Percentiles rank a stretch among this genome's conserved stretches.
Conservation (phyloP, 805 yeast species). For the Nakazawaea populi region DNA sequence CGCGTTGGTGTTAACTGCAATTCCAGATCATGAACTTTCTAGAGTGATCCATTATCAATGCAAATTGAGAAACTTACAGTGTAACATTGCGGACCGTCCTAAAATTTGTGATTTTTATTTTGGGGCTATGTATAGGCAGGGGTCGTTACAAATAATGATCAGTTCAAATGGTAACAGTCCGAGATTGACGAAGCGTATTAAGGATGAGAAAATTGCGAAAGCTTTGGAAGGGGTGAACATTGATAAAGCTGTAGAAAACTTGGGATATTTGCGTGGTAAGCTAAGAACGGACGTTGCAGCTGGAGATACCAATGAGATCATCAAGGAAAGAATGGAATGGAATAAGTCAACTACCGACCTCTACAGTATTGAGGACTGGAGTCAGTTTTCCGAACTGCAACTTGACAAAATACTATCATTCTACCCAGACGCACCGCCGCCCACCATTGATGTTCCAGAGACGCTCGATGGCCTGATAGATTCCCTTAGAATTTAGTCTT, state of each 20-base stretch:
- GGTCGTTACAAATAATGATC: constrained; percentile 73
- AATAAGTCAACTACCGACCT: constrained; percentile 59
- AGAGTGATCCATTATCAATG: constrained; percentile 48
- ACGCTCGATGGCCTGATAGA: too few relatives aligned
- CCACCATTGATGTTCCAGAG: neutral
- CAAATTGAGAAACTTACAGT: constrained; percentile 43
- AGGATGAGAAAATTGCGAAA: constrained; percentile 47
- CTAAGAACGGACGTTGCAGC: constrained; percentile 36
- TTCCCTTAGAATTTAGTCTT: too few relatives aligned
- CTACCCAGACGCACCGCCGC: constrained; percentile 49
- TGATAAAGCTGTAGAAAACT: constrained; percentile 53
- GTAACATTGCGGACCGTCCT: constrained; percentile 82
- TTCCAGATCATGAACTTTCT: constrained; percentile 63
- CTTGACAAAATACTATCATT: constrained; percentile 36
- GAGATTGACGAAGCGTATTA: constrained; percentile 55
- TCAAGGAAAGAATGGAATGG: constrained; percentile 66
- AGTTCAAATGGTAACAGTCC: constrained; percentile 83
- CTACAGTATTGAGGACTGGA: constrained; percentile 55
- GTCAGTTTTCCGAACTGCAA: constrained; percentile 30
- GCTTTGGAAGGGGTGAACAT: constrained; percentile 33
- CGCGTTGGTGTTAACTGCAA: constrained; percentile 66
- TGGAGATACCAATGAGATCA: constrained; percentile 37
- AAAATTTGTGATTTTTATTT: constrained; percentile 81
- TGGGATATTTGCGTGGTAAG: constrained; percentile 47
- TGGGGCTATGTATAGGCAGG: constrained; percentile 71